Conservation (phyloP, 352 stramenopile genomes). For the Phytophthora pini region DNA sequence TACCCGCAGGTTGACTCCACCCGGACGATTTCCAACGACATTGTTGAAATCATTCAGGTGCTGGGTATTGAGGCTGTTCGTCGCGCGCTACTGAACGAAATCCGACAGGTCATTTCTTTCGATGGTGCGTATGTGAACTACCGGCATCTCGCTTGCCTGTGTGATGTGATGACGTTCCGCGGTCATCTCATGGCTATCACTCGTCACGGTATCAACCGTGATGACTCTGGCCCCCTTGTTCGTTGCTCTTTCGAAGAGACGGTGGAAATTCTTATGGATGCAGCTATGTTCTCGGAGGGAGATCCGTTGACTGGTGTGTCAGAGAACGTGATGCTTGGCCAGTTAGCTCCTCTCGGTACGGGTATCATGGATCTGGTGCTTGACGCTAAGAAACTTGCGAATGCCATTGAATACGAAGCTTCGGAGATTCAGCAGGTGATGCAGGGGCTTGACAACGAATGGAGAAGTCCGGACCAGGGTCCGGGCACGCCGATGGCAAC, state of each 20-base stretch:
- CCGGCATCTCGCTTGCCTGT: conserved; percentile 97
- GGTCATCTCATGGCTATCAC: conserved; percentile 98
- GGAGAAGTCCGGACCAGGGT: conserved; percentile 82
- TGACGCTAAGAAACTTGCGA: conserved; percentile 97
- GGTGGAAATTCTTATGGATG: conserved; percentile 99
- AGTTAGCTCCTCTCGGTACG: conserved; percentile 96
- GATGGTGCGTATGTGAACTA: conserved; percentile 99
- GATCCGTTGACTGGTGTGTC: conserved; percentile 98
- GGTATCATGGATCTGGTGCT: conserved; percentile 98
- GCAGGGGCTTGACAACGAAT: conserved; percentile 92
- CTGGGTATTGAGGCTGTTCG: conserved; percentile 93
- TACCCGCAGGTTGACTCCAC: conserved; percentile 97
- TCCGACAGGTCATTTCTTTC: conserved; percentile 98
- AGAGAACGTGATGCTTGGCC: conserved; percentile 99
- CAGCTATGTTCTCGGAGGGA: conserved; percentile 97
- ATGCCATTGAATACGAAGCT: conserved; percentile 97
- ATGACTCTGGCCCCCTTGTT: conserved; percentile 98
- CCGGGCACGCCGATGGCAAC: conserved; percentile 87
- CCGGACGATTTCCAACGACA: conserved; percentile 98
- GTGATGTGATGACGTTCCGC: conserved; percentile 99
- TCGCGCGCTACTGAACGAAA: conserved; percentile 94
- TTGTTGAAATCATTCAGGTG: conserved; percentile 99
- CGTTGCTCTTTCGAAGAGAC: conserved; percentile 99
- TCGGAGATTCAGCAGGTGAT: conserved; percentile 94
- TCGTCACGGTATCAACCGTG: conserved; percentile 99